Evolutionary conservation across 2,329 filamentous ascomycete genomes (phyloP).

Genomic region (Penicillium sp.): DNA sequence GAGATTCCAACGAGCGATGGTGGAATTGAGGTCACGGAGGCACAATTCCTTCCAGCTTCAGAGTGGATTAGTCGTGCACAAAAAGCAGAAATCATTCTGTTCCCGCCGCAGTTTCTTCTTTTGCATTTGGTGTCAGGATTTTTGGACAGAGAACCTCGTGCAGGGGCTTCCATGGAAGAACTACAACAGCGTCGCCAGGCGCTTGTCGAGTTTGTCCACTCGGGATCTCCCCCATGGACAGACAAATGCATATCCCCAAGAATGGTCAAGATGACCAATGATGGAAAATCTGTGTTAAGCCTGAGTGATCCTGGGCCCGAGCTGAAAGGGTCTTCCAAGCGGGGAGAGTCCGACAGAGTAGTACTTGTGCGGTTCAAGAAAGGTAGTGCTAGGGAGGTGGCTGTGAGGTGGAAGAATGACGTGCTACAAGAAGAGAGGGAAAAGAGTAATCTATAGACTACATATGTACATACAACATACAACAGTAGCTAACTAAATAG

Average conservation of each 20-base stretch:
- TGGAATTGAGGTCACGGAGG: conserved; percentile 68
- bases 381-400: conserved; percentile 57
- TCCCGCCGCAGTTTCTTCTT: conserved; percentile 78
- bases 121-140: conserved; percentile 53
- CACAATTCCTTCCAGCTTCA: conserved; percentile 69
- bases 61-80: conserved; percentile 68
- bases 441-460: conserved; percentile 35
- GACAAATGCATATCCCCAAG: conserved; percentile 50
- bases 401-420: conserved; percentile 52
- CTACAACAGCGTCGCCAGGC: conserved; percentile 42
- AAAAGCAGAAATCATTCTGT: conserved; percentile 71
- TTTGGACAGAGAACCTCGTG: conserved; percentile 42
- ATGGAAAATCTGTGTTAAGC: conserved; percentile 53
- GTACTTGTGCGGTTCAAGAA: conserved; percentile 58
- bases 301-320: conserved; percentile 58
- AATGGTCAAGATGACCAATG: conserved; percentile 39
- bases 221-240: conserved; percentile 46
- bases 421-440: conserved; percentile 39
- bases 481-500: too few species aligned
- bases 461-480: background rate
- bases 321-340: conserved; percentile 49
- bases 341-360: conserved; percentile 55
- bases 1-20: conserved; percentile 72
- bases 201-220: conserved; percentile 51
- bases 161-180: conserved; percentile 24